These are phyloP conservation scores for Ruellia speciosa DNA, from an alignment of 305 asterid species.

Conservation along the genomic window DNA sequence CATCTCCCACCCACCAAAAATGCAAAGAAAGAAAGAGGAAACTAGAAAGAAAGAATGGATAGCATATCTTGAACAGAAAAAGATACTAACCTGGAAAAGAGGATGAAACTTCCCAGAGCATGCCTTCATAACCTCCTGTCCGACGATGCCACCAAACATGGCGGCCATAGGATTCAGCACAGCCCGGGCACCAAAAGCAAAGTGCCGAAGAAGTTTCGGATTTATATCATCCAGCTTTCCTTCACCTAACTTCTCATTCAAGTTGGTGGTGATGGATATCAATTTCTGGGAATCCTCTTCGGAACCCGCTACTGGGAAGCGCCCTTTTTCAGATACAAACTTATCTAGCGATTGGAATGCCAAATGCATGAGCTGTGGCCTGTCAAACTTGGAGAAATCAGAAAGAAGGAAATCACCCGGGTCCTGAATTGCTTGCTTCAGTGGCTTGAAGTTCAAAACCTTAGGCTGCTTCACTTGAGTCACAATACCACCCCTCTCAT, in stretches of 20 bases:
- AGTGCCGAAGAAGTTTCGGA: slow-evolving; percentile 67
- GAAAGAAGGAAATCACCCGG: slow-evolving; percentile 87
- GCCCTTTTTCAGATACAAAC: slow-evolving; percentile 53
- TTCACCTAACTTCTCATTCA: slow-evolving; percentile 58
- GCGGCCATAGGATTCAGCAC: slow-evolving; percentile 96
- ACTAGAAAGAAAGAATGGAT: not conserved
- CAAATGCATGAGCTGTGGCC: slow-evolving; percentile 83
- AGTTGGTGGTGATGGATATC: slow-evolving; percentile 48
- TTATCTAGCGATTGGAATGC: slow-evolving; percentile 84
- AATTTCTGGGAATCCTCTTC: slow-evolving; percentile 82
- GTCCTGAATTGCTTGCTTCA: slow-evolving; percentile 63
- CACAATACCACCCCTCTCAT: slow-evolving; percentile 83
- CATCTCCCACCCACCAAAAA: not conserved
- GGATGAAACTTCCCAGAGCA: slow-evolving; percentile 99
- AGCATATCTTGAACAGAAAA: not conserved
- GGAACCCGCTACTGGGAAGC: slow-evolving; percentile 73
- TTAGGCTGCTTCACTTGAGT: slow-evolving; percentile 89
- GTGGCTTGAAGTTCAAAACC: slow-evolving; percentile 71
- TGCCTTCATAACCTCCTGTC: slow-evolving; percentile 94
- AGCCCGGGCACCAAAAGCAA: slow-evolving; percentile 85
- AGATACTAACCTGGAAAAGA: slow-evolving; percentile 60
- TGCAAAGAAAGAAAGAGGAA: not conserved
- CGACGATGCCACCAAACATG: slow-evolving; percentile 95
- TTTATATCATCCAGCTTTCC: slow-evolving; percentile 61
- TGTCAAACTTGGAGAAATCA: slow-evolving; percentile 87